phyloP scores from a whole-genome alignment of 169 alveolate species.

The Plasmodium malariae region DNA sequence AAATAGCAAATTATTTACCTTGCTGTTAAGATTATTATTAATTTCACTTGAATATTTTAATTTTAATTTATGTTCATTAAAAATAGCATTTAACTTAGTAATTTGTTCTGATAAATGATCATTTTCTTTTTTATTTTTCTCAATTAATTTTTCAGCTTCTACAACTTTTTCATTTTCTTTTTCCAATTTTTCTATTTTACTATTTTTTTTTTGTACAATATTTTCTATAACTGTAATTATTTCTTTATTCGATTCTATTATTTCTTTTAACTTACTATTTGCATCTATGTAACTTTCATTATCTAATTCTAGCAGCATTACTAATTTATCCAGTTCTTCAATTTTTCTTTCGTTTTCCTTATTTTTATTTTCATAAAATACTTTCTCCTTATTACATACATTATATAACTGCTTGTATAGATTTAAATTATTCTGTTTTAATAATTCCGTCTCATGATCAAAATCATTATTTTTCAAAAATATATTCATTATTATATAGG shows the following conservation, averaged over 20 bases:
- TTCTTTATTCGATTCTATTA: slow-evolving; percentile 66
- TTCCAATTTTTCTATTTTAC: slow-evolving; percentile 65
- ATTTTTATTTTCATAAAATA: slow-evolving; percentile 41
- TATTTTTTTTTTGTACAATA: slow-evolving; percentile 51
- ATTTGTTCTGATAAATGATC: slow-evolving; percentile 40
- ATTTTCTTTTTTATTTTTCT: slow-evolving; percentile 68
- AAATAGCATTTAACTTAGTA: slow-evolving; percentile 26
- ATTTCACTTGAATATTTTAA: slow-evolving; percentile 45
- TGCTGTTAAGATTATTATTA: slow-evolving; percentile 54
- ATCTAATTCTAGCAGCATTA: slow-evolving; percentile 65
- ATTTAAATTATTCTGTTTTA: slow-evolving; percentile 55
- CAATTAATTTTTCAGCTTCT: slow-evolving; percentile 47
- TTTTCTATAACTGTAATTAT: slow-evolving; percentile 54
- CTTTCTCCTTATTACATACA: slow-evolving; percentile 49
- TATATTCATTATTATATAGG: slow-evolving; percentile 67
- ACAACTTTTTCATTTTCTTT: slow-evolving; percentile 58
- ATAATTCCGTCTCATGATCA: slow-evolving; percentile 56
- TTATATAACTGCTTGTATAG: slow-evolving; percentile 52
- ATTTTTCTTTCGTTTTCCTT: slow-evolving; percentile 73
- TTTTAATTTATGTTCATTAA: slow-evolving; percentile 44
- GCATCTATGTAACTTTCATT: slow-evolving; percentile 57
- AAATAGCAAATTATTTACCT: slow-evolving; percentile 43
- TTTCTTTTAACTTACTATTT: slow-evolving; percentile 60
- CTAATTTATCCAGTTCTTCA: slow-evolving; percentile 65
- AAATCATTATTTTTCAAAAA: slow-evolving; percentile 58